Evolutionary conservation across 495 filamentous ascomycete species (phyloP), one percentile per base, ranked within the genome.

Genomic region (Ascodesmis nigricans): DNA sequence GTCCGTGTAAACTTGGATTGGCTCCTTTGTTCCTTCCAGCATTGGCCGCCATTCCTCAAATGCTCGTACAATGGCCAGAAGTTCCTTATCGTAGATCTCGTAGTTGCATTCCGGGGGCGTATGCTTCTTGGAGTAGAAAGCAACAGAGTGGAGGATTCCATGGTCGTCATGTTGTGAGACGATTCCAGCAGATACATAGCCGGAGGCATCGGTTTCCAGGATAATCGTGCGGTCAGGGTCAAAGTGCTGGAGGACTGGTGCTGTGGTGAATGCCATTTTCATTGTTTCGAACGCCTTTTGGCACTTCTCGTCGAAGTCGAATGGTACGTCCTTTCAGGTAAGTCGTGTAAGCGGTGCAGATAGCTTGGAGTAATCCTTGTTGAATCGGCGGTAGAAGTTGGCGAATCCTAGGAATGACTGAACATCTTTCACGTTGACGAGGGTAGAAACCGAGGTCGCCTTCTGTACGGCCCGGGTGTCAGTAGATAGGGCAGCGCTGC

Each of bases 41-140:
- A 55, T 39, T 8, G 31, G 35, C 31, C 51, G 35, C 45, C 39
- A 60, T 20, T 43, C 16, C 15, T 55, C 28, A n/a, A 58, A 49
- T 18, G 31, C 33, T 32, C 22, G 26, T 2, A 46, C 27, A 27
- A 42, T 42, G 3, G 35, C 26, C 1, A 42, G 10, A 0, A 42
- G n/a, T 18, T 42, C 29, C 10, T 31, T 38, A 15, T 41, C 21
- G 9, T 41, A 40, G 7, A 41, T 41, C 18, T 34, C 21, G 11
- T 41, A 41, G 25, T 41, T 41, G 25, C 30, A 41, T 38, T 38
- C 42, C 0, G 28, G 21, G 1, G 38, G 33, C 1, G 32, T 19
- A 7, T 37, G 29, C n/a, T 37, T 38, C 8, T 34, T 29, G 0
- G 29, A 38, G 5, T 30, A 32, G 11, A 32, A 45, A 0, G 32